These are phyloP conservation scores for Mimosa bimucronata DNA, from an alignment of 306 rosid genomes.

Conservation along the genomic window DNA sequence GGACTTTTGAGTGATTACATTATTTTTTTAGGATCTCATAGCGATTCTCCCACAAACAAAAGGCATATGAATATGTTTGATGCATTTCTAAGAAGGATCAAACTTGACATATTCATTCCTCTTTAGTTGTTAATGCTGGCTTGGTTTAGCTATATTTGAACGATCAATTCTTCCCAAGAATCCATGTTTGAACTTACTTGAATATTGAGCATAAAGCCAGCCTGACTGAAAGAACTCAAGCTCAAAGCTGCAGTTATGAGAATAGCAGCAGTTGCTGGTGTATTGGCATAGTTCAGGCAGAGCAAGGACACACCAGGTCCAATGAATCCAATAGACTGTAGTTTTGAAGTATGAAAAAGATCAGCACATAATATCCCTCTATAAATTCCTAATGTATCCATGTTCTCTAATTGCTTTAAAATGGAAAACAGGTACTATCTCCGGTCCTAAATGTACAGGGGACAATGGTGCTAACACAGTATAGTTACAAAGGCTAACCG, in stretches of 20 bases:
- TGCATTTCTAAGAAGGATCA: too few relatives aligned
- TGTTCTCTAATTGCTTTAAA: neutral
- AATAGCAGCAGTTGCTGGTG: slow-evolving; percentile 66
- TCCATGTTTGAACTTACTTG: slow-evolving; percentile 59
- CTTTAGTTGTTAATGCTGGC: neutral
- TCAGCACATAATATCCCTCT: neutral
- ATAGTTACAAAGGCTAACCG: too few relatives aligned
- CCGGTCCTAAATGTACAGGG: too few relatives aligned
- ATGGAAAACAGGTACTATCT: neutral
- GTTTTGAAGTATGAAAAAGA: slow-evolving; percentile 20
- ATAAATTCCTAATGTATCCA: neutral
- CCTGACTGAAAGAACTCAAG: slow-evolving; percentile 94
- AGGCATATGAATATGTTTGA: too few relatives aligned
- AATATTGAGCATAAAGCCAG: slow-evolving; percentile 89
- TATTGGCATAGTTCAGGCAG: slow-evolving; percentile 71
- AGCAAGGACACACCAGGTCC: slow-evolving; percentile 86
- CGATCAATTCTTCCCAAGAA: neutral
- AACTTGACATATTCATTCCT: too few relatives aligned
- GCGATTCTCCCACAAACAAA: too few relatives aligned
- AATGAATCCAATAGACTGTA: slow-evolving; percentile 80
- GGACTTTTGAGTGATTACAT: too few relatives aligned
- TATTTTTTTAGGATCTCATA: too few relatives aligned
- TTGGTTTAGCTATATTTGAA: neutral
- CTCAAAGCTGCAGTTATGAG: slow-evolving; percentile 80
- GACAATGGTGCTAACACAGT: too few relatives aligned